Conservation (phyloP, 805 yeast species). For the Priceomyces medius region DNA sequence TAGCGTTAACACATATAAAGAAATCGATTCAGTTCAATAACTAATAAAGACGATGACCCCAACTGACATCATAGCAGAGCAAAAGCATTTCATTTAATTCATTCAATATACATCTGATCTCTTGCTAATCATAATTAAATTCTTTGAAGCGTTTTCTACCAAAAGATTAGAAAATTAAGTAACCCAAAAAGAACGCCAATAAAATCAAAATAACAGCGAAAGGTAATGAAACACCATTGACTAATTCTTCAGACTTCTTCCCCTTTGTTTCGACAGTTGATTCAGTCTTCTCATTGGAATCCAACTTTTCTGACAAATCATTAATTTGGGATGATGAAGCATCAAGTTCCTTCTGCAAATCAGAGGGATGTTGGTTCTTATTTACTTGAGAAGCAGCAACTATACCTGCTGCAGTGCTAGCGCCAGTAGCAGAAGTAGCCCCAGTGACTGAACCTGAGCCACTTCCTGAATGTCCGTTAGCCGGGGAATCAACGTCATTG, state of each 20-base stretch:
- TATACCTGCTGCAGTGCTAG: constrained; percentile 17
- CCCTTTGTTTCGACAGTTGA: constrained; percentile 12
- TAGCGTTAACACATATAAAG: not conserved
- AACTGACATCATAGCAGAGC: not conserved
- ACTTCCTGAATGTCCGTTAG: constrained; percentile 8
- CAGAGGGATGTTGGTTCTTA: constrained; percentile 10
- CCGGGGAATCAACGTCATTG: constrained; percentile 18
- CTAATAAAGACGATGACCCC: not conserved
- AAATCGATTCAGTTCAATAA: not conserved
- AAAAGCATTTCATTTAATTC: not conserved
- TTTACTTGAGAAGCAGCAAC: constrained; percentile 12
- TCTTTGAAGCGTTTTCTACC: constrained; percentile 1
- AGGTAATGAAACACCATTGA: constrained; percentile 53
- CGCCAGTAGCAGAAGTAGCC: constrained; percentile 12
- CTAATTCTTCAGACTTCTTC: constrained; percentile 26
- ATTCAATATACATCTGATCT: not conserved
- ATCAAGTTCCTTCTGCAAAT: constrained; percentile 31
- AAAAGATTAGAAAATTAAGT: constrained; percentile 59
- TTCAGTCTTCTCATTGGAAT: constrained; percentile 35
- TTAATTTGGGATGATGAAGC: constrained; percentile 43
- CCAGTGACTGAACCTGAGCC: constrained; percentile 3
- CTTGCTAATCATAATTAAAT: not conserved
- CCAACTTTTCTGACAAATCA: constrained; percentile 44
- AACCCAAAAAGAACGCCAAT: constrained; percentile 61
- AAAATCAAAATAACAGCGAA: constrained; percentile 48